Base-by-base conservation (phyloP, 805 yeast species). In the Metschnikowia vanudenii region DNA sequence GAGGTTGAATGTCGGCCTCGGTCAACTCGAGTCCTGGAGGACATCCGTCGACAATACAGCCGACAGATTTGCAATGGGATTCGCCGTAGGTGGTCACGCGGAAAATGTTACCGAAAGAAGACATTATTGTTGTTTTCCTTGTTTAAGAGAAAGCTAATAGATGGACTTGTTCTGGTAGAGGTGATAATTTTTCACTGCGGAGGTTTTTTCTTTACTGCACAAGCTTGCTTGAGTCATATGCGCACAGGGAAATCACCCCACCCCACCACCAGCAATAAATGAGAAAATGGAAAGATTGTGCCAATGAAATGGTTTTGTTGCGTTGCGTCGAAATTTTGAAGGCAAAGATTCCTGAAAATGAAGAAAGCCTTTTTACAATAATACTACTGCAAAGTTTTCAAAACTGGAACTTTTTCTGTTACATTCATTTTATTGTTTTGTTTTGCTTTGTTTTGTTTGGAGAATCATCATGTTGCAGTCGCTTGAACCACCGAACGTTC, bases 41-140 rank as follows among this genome's bases (percentile, higher is more conserved):
- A 35, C 90, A 94, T 49, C 99, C 99, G 58, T 94, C 99, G 33
- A 94, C 97, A 51, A 94, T 94, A 71, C 98, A 94, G 28, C 99
- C 99, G 35, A 94, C 99, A 9, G 96, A 88, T 60, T 82, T 86
- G 74, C 99, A 94, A 73, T 94, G 99, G 8, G 97, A 89, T 67
- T 94, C 99, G 55, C 99, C 99, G 75, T 90, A 92, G 26, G 99
- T 92, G 53, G 98, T 92, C 55, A 92, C 98, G 47, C 67, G 65
- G 58, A 72, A 73, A 44, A 69, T 51, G 19, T 60, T 63, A 38
- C 77, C 77, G 53, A 71, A 73, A 17, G 71, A 47, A 39, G 77
- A 73, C 77, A 73, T 73, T 26, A 12, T 26, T 26, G 9, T 26
- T 26, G 11, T 6, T 26, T 26, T 26, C 12, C 10, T 8, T 3